Base-by-base conservation (phyloP, 83 land plant genomes). In the Picea engelmannii region DNA sequence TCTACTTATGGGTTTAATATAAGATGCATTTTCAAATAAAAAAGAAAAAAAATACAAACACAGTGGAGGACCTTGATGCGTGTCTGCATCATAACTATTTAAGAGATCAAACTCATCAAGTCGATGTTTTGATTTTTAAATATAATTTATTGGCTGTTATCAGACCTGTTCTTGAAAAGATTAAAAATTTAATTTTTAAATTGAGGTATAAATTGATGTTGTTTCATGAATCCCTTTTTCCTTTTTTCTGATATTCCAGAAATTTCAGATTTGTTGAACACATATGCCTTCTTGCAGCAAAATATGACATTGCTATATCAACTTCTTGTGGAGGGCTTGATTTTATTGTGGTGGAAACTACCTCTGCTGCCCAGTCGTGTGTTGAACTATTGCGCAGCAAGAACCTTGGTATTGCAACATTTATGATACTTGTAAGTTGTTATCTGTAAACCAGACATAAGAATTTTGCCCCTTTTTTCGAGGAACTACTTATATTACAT, bases 281-380 rank as follows among this genome's bases (percentile, higher is more conserved):
- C 23, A 0, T 64, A 60, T 44, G 42, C 52, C 17, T 80, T 40
- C 80, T 44, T 94, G 89, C 99, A 97, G 99, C 92, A 79, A 97
- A 95, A 66, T 97, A 92, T 86, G 98, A 97, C 83, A 82, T 95
- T 69, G 99, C 99, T 21, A 90, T 97, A 84, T 95, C 99, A 80
- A 95, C 96, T 52, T 98, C 99, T 31, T 97, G 98, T 83, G 81
- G 93, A 66, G 99, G 96, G 31, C 91, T 97, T 75, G 99, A 95
- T 78, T 95, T 91, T 81, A 93, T 97, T 77, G 94, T 97, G 66
- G 99, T 97, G 9, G 96, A 97, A 74, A 97, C 98, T 76, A 89
- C 99, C 64, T 78, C 80, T 66, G 93, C 96, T 20, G 99, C 98
- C 64, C 98, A 95, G 80, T 92, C 94, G 62, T 97, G 98, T 88